A percentile compares a stretch with the other conserved stretches of the same genome.
Evolutionary conservation across 169 alveolate species (phyloP).

Genomic region (Amoebophrya sp.): DNA sequence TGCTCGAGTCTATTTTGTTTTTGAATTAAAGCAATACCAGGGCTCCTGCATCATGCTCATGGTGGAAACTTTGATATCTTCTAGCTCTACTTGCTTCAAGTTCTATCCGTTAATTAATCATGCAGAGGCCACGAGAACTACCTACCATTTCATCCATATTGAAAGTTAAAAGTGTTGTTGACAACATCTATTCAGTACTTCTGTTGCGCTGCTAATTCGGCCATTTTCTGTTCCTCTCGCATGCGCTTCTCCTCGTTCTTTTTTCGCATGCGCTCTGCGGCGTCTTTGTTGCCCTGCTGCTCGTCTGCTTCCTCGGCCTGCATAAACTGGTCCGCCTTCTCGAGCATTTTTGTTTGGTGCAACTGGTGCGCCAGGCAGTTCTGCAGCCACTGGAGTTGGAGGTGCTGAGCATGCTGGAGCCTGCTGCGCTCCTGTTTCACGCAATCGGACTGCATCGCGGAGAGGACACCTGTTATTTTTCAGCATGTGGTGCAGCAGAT

Average conservation of each 20-base stretch:
- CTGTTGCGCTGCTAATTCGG: not conserved
- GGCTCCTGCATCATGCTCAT: no score
- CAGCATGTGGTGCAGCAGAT: no score
- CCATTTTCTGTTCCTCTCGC: constrained; percentile 30
- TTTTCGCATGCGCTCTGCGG: not conserved
- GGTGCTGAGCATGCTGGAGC: not conserved
- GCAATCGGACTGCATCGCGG: not conserved
- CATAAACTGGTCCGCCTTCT: constrained; percentile 28
- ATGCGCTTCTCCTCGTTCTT: constrained; percentile 24
- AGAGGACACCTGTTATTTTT: not conserved
- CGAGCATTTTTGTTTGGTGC: not conserved
- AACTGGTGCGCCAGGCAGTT: constrained; percentile 20
- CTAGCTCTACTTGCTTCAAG: no score
- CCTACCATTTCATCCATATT: no score
- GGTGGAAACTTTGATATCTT: no score
- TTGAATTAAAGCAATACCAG: no score
- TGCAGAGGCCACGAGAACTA: no score
- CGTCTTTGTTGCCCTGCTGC: constrained; percentile 23
- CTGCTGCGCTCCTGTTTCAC: not conserved
- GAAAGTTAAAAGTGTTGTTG: no score
- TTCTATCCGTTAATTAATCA: no score
- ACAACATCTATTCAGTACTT: not conserved
- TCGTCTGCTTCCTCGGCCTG: constrained; percentile 7
- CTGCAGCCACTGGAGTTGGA: constrained; percentile 1
- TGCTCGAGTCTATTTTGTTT: constrained; percentile 20